Base-by-base conservation (phyloP, 2,329 filamentous ascomycete genomes). In the Botryotinia globosa region DNA sequence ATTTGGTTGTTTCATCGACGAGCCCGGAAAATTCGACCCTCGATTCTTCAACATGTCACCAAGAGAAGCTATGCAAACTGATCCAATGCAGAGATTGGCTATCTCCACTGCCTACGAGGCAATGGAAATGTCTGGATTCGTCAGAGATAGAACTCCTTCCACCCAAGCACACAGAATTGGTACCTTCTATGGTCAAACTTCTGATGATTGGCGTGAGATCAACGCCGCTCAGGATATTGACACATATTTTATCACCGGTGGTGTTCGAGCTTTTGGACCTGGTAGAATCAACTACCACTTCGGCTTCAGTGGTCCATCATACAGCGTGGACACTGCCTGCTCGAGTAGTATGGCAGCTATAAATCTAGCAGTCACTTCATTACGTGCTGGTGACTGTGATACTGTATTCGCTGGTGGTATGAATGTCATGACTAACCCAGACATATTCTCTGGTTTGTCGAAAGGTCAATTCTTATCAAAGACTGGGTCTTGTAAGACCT, bases 1-100 rank as follows among this genome's bases (percentile, higher is more conserved):
- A 4, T 93, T 89, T 76, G 92, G 92, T 34, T 93, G 91, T 83
- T 94, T 84, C 83, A 86, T 74, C 37, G 88, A 93, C 74, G 87
- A 93, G 75, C 91, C 92, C 0, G 91, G 91, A 73, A 84, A 91
- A 65, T 94, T 94, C 79, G 92, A 94, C 77, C 89, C 91, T 29
- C 86, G 90, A 1, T 94, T 94, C 83, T 94, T 94, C 87, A 93
- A 93, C 82, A 94, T 94, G 90, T 94, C 91, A 54, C 91, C 92
- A 10, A 89, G 91, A 76, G 92, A 94, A 82, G 92, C 92, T 51
- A 87, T 88, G 67, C 91, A 94, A 80, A 93, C 91, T 1, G 92
- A 94, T 80, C 92, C 92, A 0, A 92, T 92, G 87, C 91, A 93
- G 80, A 87, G 92, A 76, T 85, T 94, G 77, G 91, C 91, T 4